Conservation (phyloP, 1,139 yeast species). For the Meyerozyma athensensis region DNA sequence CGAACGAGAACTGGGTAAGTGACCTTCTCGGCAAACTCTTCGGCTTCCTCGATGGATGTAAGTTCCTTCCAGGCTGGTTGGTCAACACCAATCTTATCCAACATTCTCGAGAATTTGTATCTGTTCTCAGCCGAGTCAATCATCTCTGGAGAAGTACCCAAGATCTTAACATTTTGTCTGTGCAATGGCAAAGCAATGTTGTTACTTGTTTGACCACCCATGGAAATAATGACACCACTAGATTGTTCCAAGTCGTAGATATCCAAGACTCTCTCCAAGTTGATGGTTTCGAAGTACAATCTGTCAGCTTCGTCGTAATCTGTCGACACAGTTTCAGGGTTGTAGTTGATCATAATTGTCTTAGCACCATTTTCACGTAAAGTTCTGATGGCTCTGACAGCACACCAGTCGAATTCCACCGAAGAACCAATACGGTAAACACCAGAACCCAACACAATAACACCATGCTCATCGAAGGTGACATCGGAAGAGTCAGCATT, state of each 20-base stretch:
- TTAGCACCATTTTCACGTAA: slow-evolving; percentile 81
- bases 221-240: slow-evolving; percentile 88
- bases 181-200: slow-evolving; percentile 92
- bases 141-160: slow-evolving; percentile 98
- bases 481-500: slow-evolving; percentile 91
- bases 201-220: slow-evolving; percentile 99
- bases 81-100: slow-evolving; percentile 94
- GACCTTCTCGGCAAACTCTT: slow-evolving; percentile 84
- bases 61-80: slow-evolving; percentile 99
- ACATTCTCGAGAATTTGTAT: slow-evolving; percentile 96
- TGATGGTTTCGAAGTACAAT: slow-evolving; percentile 92
- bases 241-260: slow-evolving; percentile 91
- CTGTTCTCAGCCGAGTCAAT: slow-evolving; percentile 98
- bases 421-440: slow-evolving; percentile 94
- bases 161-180: slow-evolving; percentile 90
- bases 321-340: slow-evolving; percentile 97
- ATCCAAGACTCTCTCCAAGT: slow-evolving; percentile 91
- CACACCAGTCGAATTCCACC: slow-evolving; percentile 96
- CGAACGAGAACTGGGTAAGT: slow-evolving; percentile 95
- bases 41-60: slow-evolving; percentile 91
- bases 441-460: slow-evolving; percentile 90
- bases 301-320: slow-evolving; percentile 98
- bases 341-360: slow-evolving; percentile 96
- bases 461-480: slow-evolving; percentile 77
- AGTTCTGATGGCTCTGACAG: slow-evolving; percentile 92